Evolutionary conservation across 148 eudicot genomes (phyloP).

Genomic region (Fagopyrum esculentum): DNA sequence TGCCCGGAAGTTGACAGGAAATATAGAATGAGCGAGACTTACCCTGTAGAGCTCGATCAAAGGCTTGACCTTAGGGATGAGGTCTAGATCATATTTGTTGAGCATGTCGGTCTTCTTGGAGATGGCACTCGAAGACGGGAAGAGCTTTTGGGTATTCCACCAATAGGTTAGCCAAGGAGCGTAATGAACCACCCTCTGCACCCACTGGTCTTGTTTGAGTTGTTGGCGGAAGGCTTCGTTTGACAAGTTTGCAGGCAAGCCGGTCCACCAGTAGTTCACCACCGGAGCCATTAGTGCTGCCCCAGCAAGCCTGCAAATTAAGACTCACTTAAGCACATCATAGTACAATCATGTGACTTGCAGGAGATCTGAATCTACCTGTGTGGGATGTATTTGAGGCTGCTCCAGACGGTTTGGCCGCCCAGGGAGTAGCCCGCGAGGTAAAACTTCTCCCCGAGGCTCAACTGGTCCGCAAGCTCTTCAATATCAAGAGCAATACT

Average conservation of each 20-base stretch:
- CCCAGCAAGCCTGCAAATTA: slow-evolving; percentile 32
- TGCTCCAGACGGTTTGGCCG: slow-evolving; percentile 51
- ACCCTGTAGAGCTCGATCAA: neutral
- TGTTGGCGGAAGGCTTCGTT: slow-evolving; percentile 34
- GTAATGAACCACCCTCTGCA: slow-evolving; percentile 38
- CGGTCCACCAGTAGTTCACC: slow-evolving; percentile 57
- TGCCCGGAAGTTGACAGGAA: too few species aligned
- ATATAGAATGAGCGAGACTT: neutral
- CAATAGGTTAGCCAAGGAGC: slow-evolving; percentile 49
- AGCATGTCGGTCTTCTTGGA: slow-evolving; percentile 23
- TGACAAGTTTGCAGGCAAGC: slow-evolving; percentile 37
- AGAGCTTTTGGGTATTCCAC: slow-evolving; percentile 61
- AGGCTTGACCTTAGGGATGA: slow-evolving; percentile 14
- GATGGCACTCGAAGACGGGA: slow-evolving; percentile 44
- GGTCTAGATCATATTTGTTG: slow-evolving; percentile 21
- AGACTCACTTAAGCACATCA: too few species aligned
- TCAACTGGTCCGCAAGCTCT: slow-evolving; percentile 67
- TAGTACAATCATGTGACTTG: too few species aligned
- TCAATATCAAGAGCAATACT: slow-evolving; percentile 49
- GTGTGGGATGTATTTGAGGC: slow-evolving; percentile 68
- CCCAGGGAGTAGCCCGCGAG: slow-evolving; percentile 65
- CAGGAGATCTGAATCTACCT: neutral
- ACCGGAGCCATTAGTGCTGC: slow-evolving; percentile 54
- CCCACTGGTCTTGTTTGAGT: slow-evolving; percentile 39
- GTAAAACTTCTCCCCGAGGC: slow-evolving; percentile 51